A percentile compares a stretch with the other conserved stretches of the same genome.
Evolutionary conservation across 2,329 filamentous ascomycete genomes (phyloP).

Genomic region (Zymoseptoria brevis): DNA sequence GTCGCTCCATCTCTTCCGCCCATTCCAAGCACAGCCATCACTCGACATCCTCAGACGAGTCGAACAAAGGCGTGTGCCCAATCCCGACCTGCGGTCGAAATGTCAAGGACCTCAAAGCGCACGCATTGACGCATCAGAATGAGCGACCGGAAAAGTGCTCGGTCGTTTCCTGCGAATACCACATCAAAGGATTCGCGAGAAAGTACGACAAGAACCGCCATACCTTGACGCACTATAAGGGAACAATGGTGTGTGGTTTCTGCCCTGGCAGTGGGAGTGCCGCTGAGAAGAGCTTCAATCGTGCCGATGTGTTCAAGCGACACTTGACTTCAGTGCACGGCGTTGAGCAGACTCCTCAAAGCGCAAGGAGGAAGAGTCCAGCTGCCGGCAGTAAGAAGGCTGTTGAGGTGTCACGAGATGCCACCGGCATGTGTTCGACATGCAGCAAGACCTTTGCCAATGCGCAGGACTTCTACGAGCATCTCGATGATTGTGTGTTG

Average conservation of each 20-base stretch:
- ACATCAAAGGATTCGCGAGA: slow-evolving; percentile 82
- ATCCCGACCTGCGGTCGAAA: slow-evolving; percentile 75
- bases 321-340: slow-evolving; percentile 85
- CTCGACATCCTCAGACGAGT: slow-evolving; percentile 29
- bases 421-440: slow-evolving; percentile 83
- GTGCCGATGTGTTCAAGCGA: slow-evolving; percentile 91
- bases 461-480: slow-evolving; percentile 95
- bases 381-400: slow-evolving; percentile 51
- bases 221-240: slow-evolving; percentile 91
- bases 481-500: slow-evolving; percentile 66
- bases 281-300: slow-evolving; percentile 90
- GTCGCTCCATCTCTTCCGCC: slow-evolving; percentile 63
- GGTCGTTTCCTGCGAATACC: slow-evolving; percentile 84
- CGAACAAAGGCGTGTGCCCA: slow-evolving; percentile 66
- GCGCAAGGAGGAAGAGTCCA: slow-evolving; percentile 69
- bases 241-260: slow-evolving; percentile 94
- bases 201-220: slow-evolving; percentile 97
- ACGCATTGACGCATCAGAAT: slow-evolving; percentile 88
- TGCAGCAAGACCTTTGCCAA: slow-evolving; percentile 77
- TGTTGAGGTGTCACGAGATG: slow-evolving; percentile 63
- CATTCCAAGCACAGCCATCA: slow-evolving; percentile 55
- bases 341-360: slow-evolving; percentile 86
- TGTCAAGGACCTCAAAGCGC: slow-evolving; percentile 87
- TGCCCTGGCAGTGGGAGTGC: slow-evolving; percentile 82
- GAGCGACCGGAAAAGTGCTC: slow-evolving; percentile 92